Conservation (phyloP, 1,284 basidiomycete genomes). For the Cryptococcus jaspeensis region DNA sequence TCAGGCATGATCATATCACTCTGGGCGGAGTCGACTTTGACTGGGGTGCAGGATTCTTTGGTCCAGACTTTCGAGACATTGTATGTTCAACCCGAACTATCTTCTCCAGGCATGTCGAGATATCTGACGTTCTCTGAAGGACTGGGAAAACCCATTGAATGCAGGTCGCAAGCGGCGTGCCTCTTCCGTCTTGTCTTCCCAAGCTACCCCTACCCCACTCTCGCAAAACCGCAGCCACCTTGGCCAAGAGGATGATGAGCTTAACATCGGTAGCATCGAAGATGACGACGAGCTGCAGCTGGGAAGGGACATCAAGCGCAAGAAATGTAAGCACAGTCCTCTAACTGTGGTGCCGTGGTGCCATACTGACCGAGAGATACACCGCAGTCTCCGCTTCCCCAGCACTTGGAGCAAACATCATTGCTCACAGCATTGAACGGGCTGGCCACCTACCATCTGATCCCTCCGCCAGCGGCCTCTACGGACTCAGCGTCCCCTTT, state of each 20-base stretch:
- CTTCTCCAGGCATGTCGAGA: background rate
- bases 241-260: conserved; percentile 10
- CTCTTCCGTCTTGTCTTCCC: conserved; percentile 32
- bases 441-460: conserved; percentile 7
- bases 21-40: conserved; percentile 25
- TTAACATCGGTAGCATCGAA: background rate
- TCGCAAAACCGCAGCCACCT: background rate
- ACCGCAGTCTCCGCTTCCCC: conserved; percentile 6
- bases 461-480: conserved; percentile 12
- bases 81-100: conserved; percentile 22
- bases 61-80: conserved; percentile 25
- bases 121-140: conserved; percentile 13
- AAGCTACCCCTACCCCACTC: conserved; percentile 17
- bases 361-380: too few species aligned
- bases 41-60: conserved; percentile 14
- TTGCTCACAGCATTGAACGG: conserved; percentile 2
- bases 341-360: background rate
- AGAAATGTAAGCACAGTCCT: conserved; percentile 12
- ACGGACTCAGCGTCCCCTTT: conserved; percentile 5
- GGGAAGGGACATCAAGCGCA: conserved; percentile 11
- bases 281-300: conserved; percentile 11
- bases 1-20: conserved; percentile 42
- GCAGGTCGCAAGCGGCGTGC: conserved; percentile 22
- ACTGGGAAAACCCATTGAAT: conserved; percentile 36
- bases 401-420: background rate